Evolutionary conservation across 805 yeast species (phyloP), one percentile per base, ranked within the genome.

Genomic region (Myxozyma udenii): DNA sequence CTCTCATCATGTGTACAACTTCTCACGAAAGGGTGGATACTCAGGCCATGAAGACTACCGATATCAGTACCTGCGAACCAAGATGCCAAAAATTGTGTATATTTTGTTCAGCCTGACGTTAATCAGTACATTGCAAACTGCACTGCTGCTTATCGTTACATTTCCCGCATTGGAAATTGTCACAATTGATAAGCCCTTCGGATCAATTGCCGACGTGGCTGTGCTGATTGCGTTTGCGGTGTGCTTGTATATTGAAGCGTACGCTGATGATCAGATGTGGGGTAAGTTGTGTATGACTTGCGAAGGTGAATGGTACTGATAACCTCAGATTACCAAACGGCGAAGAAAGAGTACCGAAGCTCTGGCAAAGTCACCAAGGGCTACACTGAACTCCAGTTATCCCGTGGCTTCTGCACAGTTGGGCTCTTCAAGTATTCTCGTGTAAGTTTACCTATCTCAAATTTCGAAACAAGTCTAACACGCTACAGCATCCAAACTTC

Each of bases 1-100:
- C 14, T 23, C 33, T 23, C 47, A 57, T 14, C 49, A 53, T 23
- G 53, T 57, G n/a, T 53, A 24, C 46, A 55, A 55, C 35, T 55
- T 53, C 38, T 53, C 53, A 4, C 50, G 60, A 23, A 55, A 55
- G 46, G 57, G 60, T 4, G 60, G 60, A 5, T 55, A 55, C 36
- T 45, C 51, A 6, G 58, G 58, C 6, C 32, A 18, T 7, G 59
- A 55, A 32, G 59, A 55, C 39, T 55, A 55, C 44, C 48, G 59
- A 32, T 55, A 57, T 57, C 25, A 30, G 44, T 26, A 48, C 11
- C 25, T 55, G 26, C 53, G 58, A 9, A n/a, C 40, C 4, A 33
- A 40, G 26, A 38, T 55, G 51, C 25, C 46, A 11, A n/a, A 37
- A 12, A 6, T 44, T 3, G 49, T 30, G 28, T 53, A 44, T 23